Percentiles rank a stretch among this genome's conserved stretches.
phyloP scores from a whole-genome alignment of 73 alveolate genomes.

The Symbiodinium pilosum region DNA sequence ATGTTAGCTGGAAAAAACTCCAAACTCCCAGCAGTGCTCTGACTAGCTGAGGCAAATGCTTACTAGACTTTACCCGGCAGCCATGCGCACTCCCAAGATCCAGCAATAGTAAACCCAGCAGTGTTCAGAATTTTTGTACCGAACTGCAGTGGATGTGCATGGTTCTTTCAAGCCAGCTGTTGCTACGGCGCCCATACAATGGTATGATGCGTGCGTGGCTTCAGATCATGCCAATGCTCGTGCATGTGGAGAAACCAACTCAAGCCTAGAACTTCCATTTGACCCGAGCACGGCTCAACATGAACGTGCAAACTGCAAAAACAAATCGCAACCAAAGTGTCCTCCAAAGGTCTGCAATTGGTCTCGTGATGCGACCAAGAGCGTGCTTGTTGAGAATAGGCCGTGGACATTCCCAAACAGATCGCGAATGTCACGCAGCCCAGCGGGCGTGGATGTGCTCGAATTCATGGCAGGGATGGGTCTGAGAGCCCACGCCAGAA shows the following conservation, averaged over 20 bases:
- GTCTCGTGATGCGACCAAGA: neutral
- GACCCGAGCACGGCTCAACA: neutral
- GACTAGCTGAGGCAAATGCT: constrained; percentile 18
- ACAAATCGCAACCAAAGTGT: neutral
- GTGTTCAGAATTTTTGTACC: too few species aligned
- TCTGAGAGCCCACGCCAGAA: neutral
- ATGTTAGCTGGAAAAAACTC: neutral
- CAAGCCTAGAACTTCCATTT: neutral
- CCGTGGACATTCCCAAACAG: neutral
- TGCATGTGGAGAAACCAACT: constrained; percentile 5
- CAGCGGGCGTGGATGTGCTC: constrained; percentile 7
- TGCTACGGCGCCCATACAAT: neutral
- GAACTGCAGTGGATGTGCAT: neutral
- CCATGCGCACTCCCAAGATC: neutral
- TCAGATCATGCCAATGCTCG: constrained; percentile 14
- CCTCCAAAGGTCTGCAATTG: too few species aligned
- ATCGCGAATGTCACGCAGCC: constrained; percentile 11
- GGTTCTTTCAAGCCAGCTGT: neutral
- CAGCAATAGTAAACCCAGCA: too few species aligned
- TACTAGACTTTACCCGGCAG: neutral
- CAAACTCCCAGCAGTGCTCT: constrained; percentile 1
- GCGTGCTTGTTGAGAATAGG: neutral
- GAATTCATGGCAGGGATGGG: constrained; percentile 15
- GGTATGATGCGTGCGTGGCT: neutral
- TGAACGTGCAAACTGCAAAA: neutral